These are phyloP conservation scores for Oryza meyeriana DNA, from an alignment of 176 grass and related monocot genomes.

Conservation along the genomic window DNA sequence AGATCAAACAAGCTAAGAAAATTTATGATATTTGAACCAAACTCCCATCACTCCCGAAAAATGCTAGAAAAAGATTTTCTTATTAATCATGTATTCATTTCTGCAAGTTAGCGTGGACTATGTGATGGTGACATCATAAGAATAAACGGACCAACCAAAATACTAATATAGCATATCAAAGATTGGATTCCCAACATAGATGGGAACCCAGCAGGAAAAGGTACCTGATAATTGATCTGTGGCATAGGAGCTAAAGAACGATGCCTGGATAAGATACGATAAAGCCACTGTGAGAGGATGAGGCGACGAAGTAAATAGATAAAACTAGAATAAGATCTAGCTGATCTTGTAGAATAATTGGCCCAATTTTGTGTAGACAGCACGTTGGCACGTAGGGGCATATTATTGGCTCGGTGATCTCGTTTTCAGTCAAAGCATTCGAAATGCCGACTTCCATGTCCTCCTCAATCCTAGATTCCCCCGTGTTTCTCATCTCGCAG, in stretches of 20 bases:
- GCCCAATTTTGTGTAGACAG: conserved; percentile 9
- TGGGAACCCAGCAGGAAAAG: conserved; percentile 29
- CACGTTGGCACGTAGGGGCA: neutral
- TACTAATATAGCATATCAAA: conserved; percentile 21
- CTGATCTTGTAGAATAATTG: conserved; percentile 11
- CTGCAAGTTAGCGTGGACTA: conserved; percentile 6
- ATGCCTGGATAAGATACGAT: conserved; percentile 42
- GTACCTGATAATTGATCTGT: conserved; percentile 36
- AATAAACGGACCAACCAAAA: conserved; percentile 22
- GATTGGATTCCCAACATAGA: conserved; percentile 28
- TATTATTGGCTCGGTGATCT: neutral
- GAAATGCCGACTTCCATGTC: neutral
- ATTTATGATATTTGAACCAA: neutral
- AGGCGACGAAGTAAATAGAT: conserved; percentile 17
- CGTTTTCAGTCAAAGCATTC: neutral
- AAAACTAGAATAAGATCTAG: conserved; percentile 40
- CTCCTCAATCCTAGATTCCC: neutral
- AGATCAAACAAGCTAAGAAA: neutral
- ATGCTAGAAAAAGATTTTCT: neutral
- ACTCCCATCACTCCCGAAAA: neutral
- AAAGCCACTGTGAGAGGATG: conserved; percentile 29
- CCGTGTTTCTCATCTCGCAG: neutral
- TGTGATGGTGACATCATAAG: conserved; percentile 31
- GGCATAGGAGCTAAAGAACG: conserved; percentile 47
- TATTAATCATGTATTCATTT: neutral